Evolutionary conservation across 1,284 basidiomycete genomes (phyloP).

Genomic region (Athelia sp.): DNA sequence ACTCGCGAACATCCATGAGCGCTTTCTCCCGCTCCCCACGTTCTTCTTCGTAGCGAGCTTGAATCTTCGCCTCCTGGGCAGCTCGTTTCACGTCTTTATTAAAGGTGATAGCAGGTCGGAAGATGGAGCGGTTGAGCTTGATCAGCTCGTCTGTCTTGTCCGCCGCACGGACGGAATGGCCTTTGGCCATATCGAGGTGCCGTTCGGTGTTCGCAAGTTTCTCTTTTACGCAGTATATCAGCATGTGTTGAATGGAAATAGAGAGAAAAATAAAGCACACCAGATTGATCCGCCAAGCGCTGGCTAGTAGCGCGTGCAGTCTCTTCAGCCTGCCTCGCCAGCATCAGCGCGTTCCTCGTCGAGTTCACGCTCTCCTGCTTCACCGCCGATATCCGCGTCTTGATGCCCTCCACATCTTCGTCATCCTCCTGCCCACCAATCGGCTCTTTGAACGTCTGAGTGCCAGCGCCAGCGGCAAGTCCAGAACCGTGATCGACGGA

Average conservation of each 20-base stretch:
- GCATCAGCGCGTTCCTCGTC: constrained; percentile 87
- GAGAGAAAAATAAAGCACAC: constrained; percentile 38
- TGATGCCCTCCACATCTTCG: constrained; percentile 96
- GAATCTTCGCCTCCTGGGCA: constrained; percentile 86
- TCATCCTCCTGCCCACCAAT: constrained; percentile 80
- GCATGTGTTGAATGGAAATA: neutral
- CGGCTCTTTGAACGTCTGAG: constrained; percentile 38
- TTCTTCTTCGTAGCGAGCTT: constrained; percentile 88
- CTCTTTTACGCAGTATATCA: constrained; percentile 38
- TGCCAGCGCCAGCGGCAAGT: constrained; percentile 25
- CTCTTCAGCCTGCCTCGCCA: constrained; percentile 95
- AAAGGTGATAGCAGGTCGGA: constrained; percentile 86
- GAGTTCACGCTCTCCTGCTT: constrained; percentile 94
- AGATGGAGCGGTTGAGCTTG: constrained; percentile 92
- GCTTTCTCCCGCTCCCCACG: constrained; percentile 81
- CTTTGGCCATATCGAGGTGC: constrained; percentile 91
- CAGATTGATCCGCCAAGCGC: constrained; percentile 91
- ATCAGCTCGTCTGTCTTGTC: constrained; percentile 95
- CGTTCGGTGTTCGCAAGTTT: constrained; percentile 94
- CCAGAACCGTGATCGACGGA: no score
- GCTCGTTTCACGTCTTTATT: constrained; percentile 91
- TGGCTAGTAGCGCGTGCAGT: constrained; percentile 84
- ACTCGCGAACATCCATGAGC: constrained; percentile 82
- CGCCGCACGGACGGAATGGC: constrained; percentile 85
- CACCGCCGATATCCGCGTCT: constrained; percentile 83